Percentiles rank a stretch among this genome's conserved stretches.
Evolutionary conservation across 202 grass and related monocot genomes (phyloP).

Genomic region (Elaeis oleifera): DNA sequence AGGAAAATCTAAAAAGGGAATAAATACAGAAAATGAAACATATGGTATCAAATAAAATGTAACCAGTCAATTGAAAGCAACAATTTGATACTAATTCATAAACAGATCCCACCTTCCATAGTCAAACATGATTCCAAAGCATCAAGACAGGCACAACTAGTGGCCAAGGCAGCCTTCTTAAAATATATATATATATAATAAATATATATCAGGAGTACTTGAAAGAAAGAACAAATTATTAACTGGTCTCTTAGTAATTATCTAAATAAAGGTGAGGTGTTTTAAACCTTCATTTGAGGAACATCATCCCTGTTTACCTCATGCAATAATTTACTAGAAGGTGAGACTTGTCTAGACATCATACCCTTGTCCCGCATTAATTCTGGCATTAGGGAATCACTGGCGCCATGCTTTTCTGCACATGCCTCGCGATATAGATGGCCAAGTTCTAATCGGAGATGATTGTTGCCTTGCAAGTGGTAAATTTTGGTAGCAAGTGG

Average conservation of each 20-base stretch:
- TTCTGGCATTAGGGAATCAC: slow-evolving; percentile 23
- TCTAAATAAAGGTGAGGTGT: neutral
- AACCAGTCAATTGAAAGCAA: too few relatives aligned
- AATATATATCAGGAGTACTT: neutral
- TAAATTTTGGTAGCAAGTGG: slow-evolving; percentile 97
- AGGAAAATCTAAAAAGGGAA: too few relatives aligned
- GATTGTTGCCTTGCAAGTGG: slow-evolving; percentile 53
- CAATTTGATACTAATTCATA: too few relatives aligned
- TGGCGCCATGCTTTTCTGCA: slow-evolving; percentile 24
- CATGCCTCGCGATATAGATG: slow-evolving; percentile 59
- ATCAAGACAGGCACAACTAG: too few relatives aligned
- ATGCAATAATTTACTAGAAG: slow-evolving; percentile 32
- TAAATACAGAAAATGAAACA: too few relatives aligned
- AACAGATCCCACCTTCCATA: too few relatives aligned
- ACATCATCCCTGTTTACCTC: slow-evolving; percentile 30
- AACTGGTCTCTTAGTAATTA: too few relatives aligned
- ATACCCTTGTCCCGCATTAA: slow-evolving; percentile 39
- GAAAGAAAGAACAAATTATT: neutral
- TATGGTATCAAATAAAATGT: too few relatives aligned
- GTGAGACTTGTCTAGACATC: slow-evolving; percentile 22
- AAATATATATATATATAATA: too few relatives aligned
- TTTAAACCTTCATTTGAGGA: slow-evolving; percentile 58
- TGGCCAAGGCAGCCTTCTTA: too few relatives aligned
- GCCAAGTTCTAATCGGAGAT: slow-evolving; percentile 66
- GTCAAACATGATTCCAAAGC: too few relatives aligned